Evolutionary conservation across 2,329 filamentous ascomycete species (phyloP).

Genomic region (Colletotrichum costaricense): DNA sequence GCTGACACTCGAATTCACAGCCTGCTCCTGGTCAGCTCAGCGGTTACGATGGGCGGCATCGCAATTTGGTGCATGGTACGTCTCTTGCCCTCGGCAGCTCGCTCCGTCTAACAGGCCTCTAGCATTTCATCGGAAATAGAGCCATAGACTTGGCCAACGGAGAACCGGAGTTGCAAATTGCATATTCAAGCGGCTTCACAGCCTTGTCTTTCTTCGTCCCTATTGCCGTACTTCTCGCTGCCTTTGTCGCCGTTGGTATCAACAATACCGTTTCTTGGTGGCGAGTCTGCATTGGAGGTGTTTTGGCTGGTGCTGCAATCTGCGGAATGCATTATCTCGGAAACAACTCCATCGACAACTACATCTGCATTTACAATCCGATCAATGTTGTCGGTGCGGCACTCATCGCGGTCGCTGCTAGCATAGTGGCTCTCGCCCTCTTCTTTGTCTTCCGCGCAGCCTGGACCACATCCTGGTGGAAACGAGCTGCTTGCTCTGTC

Average conservation of each 20-base stretch:
- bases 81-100: constrained; percentile 41
- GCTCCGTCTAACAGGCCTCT: constrained; percentile 51
- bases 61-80: constrained; percentile 78
- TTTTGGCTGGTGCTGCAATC: constrained; percentile 78
- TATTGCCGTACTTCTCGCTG: constrained; percentile 77
- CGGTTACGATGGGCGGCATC: constrained; percentile 79
- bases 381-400: constrained; percentile 75
- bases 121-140: constrained; percentile 87
- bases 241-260: constrained; percentile 77
- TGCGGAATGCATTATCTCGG: constrained; percentile 91
- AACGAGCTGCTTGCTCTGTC: constrained; percentile 73
- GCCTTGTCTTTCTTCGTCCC: constrained; percentile 84
- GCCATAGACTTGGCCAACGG: constrained; percentile 79
- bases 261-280: constrained; percentile 67
- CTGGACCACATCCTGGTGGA: constrained; percentile 86
- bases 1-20: constrained; percentile 47
- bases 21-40: constrained; percentile 71
- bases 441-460: constrained; percentile 82
- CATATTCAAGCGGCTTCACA: constrained; percentile 79
- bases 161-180: constrained; percentile 72
- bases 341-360: constrained; percentile 86
- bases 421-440: constrained; percentile 74
- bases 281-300: constrained; percentile 71
- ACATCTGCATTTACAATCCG: constrained; percentile 70
- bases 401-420: constrained; percentile 78